phyloP scores from a whole-genome alignment of 2,329 filamentous ascomycete genomes.

The Cyanodermella asteris region DNA sequence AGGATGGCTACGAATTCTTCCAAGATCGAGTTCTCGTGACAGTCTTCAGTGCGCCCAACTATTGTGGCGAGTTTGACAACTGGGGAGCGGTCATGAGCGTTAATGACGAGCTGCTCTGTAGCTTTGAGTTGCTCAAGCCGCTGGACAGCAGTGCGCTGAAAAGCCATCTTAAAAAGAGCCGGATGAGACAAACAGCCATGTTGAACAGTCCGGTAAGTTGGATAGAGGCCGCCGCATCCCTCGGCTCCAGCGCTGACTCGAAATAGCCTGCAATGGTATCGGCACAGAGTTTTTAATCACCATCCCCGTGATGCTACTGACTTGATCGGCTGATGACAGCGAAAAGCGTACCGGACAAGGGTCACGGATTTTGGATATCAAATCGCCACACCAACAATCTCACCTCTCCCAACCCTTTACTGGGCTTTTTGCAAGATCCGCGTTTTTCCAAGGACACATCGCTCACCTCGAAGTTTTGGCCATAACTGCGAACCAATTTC shows the following conservation, averaged over 20 bases:
- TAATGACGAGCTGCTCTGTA: constrained; percentile 77
- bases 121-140: constrained; percentile 90
- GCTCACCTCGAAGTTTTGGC: too few relatives aligned
- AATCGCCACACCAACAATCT: too few relatives aligned
- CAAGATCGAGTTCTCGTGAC: constrained; percentile 87
- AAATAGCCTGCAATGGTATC: constrained; percentile 21
- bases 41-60: constrained; percentile 96
- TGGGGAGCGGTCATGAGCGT: constrained; percentile 99
- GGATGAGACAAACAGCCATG: constrained; percentile 85
- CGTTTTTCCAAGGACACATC: too few relatives aligned
- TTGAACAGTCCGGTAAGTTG: constrained; percentile 74
- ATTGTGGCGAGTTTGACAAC: constrained; percentile 97
- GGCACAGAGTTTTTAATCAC: constrained; percentile 20
- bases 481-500: too few relatives aligned
- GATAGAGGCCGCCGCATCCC: neutral
- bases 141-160: constrained; percentile 90
- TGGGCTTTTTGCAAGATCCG: too few relatives aligned
- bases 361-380: too few relatives aligned
- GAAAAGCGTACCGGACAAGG: too few relatives aligned
- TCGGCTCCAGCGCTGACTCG: constrained; percentile 5
- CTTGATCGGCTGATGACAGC: too few relatives aligned
- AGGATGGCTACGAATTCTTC: constrained; percentile 98
- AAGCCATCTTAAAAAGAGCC: constrained; percentile 95
- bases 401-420: too few relatives aligned
- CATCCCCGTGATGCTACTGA: neutral